Base-by-base conservation (phyloP, 2,329 filamentous ascomycete species). In the Cercospora nicotianae region DNA sequence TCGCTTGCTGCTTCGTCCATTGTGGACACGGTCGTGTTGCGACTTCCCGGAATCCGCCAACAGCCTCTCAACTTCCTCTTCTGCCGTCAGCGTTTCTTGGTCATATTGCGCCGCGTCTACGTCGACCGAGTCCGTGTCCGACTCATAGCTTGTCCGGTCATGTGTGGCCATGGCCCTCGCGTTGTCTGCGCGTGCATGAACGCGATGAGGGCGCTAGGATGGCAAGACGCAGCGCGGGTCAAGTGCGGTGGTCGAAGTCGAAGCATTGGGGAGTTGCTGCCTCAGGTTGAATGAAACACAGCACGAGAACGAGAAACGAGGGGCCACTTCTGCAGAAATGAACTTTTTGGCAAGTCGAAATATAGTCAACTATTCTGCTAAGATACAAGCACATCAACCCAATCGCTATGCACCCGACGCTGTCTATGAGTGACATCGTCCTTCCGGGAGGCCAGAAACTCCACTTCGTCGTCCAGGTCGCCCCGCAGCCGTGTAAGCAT, bases 31-130 rank as follows among this genome's bases (percentile, higher is more conserved):
- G 30, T 31, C 3, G 74, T 20, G 18, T 60, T 26, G 30, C 33
- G 3, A 72, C 42, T 75, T 74, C 63, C 2, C 67, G 42, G 16
- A 76, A 72, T 26, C 76, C 74, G 30, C 76, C 74, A 84, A 72
- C 39, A 84, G 71, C 58, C 77, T 73, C 72, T 84, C 82, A 45
- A 80, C 78, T 72, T 84, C 82, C 62, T 84, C 82, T 69, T 83
- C 82, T 9, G 80, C 80, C 28, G 80, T 78, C n/a, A 83, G 67
- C 8, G 82, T 78, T 42, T 81, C 79, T 33, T 77, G 75, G 60
- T 81, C 81, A 61, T 75, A 66, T 69, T 42, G 62, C 51, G 58
- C 55, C 57, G 63, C 62, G n/a, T 67, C 45, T 33, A 26, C 60
- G 26, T 63, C 53, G 16, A 31, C 36, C 12, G 62, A 64, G 8